A percentile compares a stretch with the other conserved stretches of the same genome.
Evolutionary conservation across 2,329 filamentous ascomycete species (phyloP).

Genomic region (Xenoacremonium recifei): DNA sequence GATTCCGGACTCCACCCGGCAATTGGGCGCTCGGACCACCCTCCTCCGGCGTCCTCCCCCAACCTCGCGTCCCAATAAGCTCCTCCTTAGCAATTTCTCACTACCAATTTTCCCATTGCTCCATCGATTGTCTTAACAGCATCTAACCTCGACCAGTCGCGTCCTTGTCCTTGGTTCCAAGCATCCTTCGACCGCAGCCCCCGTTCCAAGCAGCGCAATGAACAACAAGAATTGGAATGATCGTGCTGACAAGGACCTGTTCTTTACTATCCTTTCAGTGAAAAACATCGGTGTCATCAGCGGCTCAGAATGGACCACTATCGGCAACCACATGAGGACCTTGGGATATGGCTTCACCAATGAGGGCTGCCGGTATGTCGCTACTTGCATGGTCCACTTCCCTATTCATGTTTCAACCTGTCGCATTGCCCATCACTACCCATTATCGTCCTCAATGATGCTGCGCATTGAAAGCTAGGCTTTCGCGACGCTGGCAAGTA

Average conservation of each 20-base stretch:
- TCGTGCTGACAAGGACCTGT: slow-evolving; percentile 60
- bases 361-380: slow-evolving; percentile 60
- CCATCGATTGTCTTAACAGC: slow-evolving; percentile 36
- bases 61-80: slow-evolving; percentile 19
- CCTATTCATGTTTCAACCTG: too few species aligned
- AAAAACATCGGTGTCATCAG: slow-evolving; percentile 65
- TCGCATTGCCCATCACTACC: too few species aligned
- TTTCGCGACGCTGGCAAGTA: too few species aligned
- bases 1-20: too few species aligned
- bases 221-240: slow-evolving; percentile 63
- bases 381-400: too few species aligned
- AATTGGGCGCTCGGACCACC: slow-evolving; percentile 28
- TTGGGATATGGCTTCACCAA: slow-evolving; percentile 63
- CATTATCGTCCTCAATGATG: too few species aligned
- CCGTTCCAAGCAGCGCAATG: slow-evolving; percentile 26
- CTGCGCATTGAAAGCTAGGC: too few species aligned
- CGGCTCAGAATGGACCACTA: slow-evolving; percentile 60
- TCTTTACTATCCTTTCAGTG: slow-evolving; percentile 61
- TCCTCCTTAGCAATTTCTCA: slow-evolving; percentile 33
- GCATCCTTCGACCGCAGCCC: slow-evolving; percentile 4
- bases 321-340: slow-evolving; percentile 59
- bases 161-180: slow-evolving; percentile 10
- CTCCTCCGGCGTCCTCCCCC: slow-evolving; percentile 14
- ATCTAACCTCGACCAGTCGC: slow-evolving; percentile 20
- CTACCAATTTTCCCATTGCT: slow-evolving; percentile 42